Evolutionary conservation across 306 rosid genomes (phyloP), one percentile per base, ranked within the genome.

Genomic region (Prunus kanzakura): DNA sequence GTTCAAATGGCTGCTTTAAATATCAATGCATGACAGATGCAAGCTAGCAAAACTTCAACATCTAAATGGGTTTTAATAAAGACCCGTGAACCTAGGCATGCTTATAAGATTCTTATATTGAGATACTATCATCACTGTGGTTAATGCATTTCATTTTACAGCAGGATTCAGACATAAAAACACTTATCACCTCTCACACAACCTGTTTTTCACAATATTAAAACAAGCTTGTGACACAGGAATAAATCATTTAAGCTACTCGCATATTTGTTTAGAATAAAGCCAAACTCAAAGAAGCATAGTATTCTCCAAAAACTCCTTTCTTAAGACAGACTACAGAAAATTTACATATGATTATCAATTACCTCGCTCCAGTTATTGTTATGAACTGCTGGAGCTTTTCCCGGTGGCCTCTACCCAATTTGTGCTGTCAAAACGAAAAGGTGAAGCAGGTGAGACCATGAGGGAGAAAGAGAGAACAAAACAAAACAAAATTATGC

Each of bases 391-490:
- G 99, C 86, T 96, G 98, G 77, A 96, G 79, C 87, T 96, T 96
- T 81, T 96, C 99, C 4, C 98, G 98, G 41, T 92, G 92, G 43
- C 98, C 96, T 86, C 98, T 89, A 49, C 93, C 96, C 82, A 91
- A 80, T 73, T 92, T 96, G 75, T 93, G 92, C 99, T 96, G 92
- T 76, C 64, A 63, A 83, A 38, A 86, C 72, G 49, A 41, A 8
- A 3, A 32, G 18, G 64, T 8, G 15, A 46, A 30, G 9, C 23
- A 30, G 63, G 43, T 38, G 43, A 27, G 47, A 70, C 43, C 43
- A 38, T 38, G 60, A 22, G 41, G 47, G 55, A 43, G 32, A 65
- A 20, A 47, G 62, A 23, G 25, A 41, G 20, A 35, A 45, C 45
- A 23, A 16, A 20, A 29, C 29, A 41, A 41, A 58, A 29, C 29